Percentiles rank a stretch among this genome's conserved stretches.
Conservation (phyloP, 148 eudicot species). For the Limonium bicolor region DNA sequence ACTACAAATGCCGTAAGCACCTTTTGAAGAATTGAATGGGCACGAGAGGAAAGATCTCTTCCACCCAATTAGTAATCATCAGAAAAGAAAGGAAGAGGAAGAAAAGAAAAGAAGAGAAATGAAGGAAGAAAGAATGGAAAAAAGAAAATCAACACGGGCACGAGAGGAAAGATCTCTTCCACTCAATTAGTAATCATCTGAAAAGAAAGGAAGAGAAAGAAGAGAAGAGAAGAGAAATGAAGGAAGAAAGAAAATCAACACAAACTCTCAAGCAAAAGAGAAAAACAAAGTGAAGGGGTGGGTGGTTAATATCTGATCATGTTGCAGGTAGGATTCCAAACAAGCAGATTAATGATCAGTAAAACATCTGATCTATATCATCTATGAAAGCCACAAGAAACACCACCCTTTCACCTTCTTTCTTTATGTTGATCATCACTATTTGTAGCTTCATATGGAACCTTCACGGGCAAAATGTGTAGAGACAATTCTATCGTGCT, state of each 20-base stretch:
- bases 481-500: not conserved
- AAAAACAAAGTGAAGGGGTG: too few species aligned
- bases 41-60: slow-evolving; percentile 3
- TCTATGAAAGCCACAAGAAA: too few species aligned
- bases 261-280: too few species aligned
- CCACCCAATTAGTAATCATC: slow-evolving; percentile 4
- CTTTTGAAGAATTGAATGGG: not conserved
- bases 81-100: not conserved
- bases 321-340: too few species aligned
- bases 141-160: too few species aligned
- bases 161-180: slow-evolving; percentile 4
- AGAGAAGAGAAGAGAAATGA: not conserved
- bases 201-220: not conserved
- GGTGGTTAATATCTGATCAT: too few species aligned
- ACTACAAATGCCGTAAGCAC: not conserved
- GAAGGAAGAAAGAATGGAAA: too few species aligned
- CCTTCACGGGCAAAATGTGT: not conserved
- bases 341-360: too few species aligned
- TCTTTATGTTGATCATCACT: not conserved
- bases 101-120: not conserved
- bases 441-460: not conserved
- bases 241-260: not conserved
- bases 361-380: too few species aligned
- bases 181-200: slow-evolving; percentile 3
- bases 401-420: not conserved